Conservation (phyloP, 2,329 filamentous ascomycete genomes). For the Beauveria bassiana region DNA sequence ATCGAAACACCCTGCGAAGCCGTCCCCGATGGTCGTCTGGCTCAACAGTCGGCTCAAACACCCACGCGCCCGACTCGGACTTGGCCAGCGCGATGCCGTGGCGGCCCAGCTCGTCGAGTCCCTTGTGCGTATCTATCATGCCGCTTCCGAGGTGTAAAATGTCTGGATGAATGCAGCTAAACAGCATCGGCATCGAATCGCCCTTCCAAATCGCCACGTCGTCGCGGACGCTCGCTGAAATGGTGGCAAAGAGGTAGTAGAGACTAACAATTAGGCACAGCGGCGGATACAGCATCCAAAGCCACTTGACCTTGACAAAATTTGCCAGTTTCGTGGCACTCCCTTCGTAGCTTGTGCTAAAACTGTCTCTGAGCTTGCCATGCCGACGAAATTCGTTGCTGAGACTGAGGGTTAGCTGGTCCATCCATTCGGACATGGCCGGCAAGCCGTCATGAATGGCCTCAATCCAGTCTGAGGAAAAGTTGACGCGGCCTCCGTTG, state of each 20-base stretch:
- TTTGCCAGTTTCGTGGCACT: slow-evolving; percentile 22
- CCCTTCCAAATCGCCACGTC: slow-evolving; percentile 31
- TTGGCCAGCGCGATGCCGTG: slow-evolving; percentile 27
- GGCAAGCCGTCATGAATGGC: slow-evolving; percentile 27
- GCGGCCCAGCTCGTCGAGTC: slow-evolving; percentile 26
- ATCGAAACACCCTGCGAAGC: neutral
- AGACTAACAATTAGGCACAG: slow-evolving; percentile 26
- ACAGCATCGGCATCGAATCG: slow-evolving; percentile 31
- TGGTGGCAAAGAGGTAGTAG: slow-evolving; percentile 27
- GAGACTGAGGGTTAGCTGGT: slow-evolving; percentile 25
- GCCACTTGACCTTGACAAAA: slow-evolving; percentile 27
- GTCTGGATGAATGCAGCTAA: slow-evolving; percentile 27
- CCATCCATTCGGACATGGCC: slow-evolving; percentile 25
- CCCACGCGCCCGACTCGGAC: slow-evolving; percentile 27
- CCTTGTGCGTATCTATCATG: slow-evolving; percentile 29
- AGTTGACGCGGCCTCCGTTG: slow-evolving; percentile 20
- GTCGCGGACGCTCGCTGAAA: slow-evolving; percentile 27
- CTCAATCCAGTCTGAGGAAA: slow-evolving; percentile 31
- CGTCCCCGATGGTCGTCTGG: neutral
- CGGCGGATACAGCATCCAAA: slow-evolving; percentile 29
- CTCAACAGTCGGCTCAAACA: slow-evolving; percentile 21
- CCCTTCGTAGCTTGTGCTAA: slow-evolving; percentile 20
- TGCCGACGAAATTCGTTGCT: slow-evolving; percentile 29
- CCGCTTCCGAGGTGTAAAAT: slow-evolving; percentile 24
- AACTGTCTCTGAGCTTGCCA: slow-evolving; percentile 16